Percentiles rank a stretch among this genome's conserved stretches.
Evolutionary conservation across 192 early-diverging fungal species (phyloP).

Genomic region (Paraglomus occultum): DNA sequence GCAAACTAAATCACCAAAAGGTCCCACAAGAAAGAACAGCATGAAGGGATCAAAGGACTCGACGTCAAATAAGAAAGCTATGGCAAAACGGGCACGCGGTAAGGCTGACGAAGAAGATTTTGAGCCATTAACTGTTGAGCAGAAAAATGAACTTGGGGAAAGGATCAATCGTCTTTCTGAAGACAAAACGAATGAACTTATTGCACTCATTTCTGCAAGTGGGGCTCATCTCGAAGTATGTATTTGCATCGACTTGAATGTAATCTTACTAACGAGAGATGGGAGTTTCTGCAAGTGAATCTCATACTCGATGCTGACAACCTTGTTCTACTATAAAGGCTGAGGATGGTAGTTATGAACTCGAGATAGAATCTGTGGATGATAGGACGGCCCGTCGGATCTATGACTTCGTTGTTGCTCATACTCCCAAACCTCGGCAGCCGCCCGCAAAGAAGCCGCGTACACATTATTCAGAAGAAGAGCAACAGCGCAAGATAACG

Average conservation of each 20-base stretch:
- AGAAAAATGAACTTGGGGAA: slow-evolving; percentile 84
- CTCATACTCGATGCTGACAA: too few species aligned
- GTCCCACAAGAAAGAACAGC: slow-evolving; percentile 32
- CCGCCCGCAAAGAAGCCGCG: slow-evolving; percentile 47
- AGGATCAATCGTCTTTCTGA: slow-evolving; percentile 60
- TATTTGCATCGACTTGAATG: background rate
- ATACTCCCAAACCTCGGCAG: slow-evolving; percentile 45
- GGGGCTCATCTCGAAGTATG: slow-evolving; percentile 59
- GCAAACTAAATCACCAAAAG: slow-evolving; percentile 18
- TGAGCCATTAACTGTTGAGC: slow-evolving; percentile 73
- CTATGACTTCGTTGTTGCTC: slow-evolving; percentile 79
- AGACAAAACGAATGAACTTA: slow-evolving; percentile 65
- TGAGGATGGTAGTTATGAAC: slow-evolving; percentile 80
- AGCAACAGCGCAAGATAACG: slow-evolving; percentile 44
- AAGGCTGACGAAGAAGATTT: slow-evolving; percentile 35
- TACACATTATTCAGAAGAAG: slow-evolving; percentile 44
- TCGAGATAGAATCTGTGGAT: slow-evolving; percentile 93
- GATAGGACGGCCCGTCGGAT: slow-evolving; percentile 77
- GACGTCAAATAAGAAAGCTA: slow-evolving; percentile 30
- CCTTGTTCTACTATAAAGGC: slow-evolving; percentile 28
- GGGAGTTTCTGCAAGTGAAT: slow-evolving; percentile 10
- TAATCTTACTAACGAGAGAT: background rate
- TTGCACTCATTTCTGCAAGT: slow-evolving; percentile 68
- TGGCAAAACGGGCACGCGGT: slow-evolving; percentile 30
- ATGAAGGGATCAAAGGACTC: slow-evolving; percentile 25